These are phyloP conservation scores for Lepiota brunneoincarnata DNA, from an alignment of 768 basidiomycete species.

Conservation along the genomic window DNA sequence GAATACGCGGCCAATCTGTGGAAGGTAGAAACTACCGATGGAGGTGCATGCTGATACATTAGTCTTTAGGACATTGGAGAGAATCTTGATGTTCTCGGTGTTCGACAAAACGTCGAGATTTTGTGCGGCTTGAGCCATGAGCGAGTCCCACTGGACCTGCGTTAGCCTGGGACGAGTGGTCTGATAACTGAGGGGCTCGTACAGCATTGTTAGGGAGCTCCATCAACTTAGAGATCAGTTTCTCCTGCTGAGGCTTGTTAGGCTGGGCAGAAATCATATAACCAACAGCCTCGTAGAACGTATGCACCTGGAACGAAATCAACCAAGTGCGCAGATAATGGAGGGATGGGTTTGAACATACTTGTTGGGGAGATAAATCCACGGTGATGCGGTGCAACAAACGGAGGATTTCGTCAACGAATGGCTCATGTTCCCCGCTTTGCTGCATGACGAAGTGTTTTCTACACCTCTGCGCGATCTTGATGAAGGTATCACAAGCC, in stretches of 20 bases:
- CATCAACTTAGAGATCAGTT: constrained; percentile 93
- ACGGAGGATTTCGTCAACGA: constrained; percentile 95
- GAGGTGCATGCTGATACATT: constrained; percentile 98
- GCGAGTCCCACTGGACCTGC: constrained; percentile 80
- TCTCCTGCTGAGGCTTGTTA: constrained; percentile 95
- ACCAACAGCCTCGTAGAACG: constrained; percentile 98
- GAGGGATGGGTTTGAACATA: constrained; percentile 19
- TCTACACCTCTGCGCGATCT: constrained; percentile 98
- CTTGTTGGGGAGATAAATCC: constrained; percentile 90
- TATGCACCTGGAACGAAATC: constrained; percentile 63
- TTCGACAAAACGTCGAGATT: constrained; percentile 90
- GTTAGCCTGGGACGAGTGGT: constrained; percentile 5
- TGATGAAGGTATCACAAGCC: constrained; percentile 99
- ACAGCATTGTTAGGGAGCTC: constrained; percentile 96
- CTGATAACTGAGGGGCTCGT: constrained; percentile 25
- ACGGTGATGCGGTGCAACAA: constrained; percentile 91
- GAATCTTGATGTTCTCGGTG: constrained; percentile 92
- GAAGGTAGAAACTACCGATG: constrained; percentile 94
- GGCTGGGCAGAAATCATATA: constrained; percentile 99
- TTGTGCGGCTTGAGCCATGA: constrained; percentile 94
- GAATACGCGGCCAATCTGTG: constrained; percentile 95
- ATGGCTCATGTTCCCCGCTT: constrained; percentile 94
- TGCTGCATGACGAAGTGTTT: constrained; percentile 99
- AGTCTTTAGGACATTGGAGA: constrained; percentile 96
- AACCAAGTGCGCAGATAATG: constrained; percentile 17